These are phyloP conservation scores for Misopates orontium DNA, from an alignment of 257 asterid species.

Conservation along the genomic window DNA sequence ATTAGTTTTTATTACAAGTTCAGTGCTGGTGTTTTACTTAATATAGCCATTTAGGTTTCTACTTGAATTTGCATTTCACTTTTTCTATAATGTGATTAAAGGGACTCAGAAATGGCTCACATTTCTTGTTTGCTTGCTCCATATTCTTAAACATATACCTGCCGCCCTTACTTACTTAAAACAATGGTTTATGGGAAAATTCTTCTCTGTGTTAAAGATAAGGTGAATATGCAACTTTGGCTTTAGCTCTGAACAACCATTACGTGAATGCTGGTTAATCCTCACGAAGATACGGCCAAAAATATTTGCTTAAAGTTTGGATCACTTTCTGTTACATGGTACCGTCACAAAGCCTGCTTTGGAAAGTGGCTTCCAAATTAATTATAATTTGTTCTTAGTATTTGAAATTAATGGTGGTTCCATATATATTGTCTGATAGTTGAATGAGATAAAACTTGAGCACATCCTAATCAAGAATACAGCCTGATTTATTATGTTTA, in stretches of 20 bases:
- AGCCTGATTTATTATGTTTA: background rate
- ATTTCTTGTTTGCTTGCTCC: slow-evolving; percentile 18
- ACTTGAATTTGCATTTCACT: too few relatives aligned
- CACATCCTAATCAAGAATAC: background rate
- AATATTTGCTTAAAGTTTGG: background rate
- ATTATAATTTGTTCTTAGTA: too few relatives aligned
- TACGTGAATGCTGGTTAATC: background rate
- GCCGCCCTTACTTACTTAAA: too few relatives aligned
- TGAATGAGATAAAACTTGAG: background rate
- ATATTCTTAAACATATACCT: background rate
- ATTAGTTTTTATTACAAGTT: too few relatives aligned
- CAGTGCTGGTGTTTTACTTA: too few relatives aligned
- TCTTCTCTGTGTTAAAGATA: background rate
- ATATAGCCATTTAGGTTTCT: too few relatives aligned
- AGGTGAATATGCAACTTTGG: slow-evolving; percentile 1
- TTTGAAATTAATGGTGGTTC: too few relatives aligned
- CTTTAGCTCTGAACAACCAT: background rate
- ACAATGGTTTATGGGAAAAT: too few relatives aligned
- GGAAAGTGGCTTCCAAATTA: too few relatives aligned
- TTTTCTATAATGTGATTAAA: slow-evolving; percentile 20
- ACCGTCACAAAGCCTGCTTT: too few relatives aligned
- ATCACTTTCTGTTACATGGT: too few relatives aligned
- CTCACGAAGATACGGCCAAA: background rate
- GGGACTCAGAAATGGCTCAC: slow-evolving; percentile 14
- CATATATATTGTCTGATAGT: background rate